Evolutionary conservation across 192 early-diverging fungal genomes (phyloP), one percentile per base, ranked within the genome.

Genomic region (Podila horticola): DNA sequence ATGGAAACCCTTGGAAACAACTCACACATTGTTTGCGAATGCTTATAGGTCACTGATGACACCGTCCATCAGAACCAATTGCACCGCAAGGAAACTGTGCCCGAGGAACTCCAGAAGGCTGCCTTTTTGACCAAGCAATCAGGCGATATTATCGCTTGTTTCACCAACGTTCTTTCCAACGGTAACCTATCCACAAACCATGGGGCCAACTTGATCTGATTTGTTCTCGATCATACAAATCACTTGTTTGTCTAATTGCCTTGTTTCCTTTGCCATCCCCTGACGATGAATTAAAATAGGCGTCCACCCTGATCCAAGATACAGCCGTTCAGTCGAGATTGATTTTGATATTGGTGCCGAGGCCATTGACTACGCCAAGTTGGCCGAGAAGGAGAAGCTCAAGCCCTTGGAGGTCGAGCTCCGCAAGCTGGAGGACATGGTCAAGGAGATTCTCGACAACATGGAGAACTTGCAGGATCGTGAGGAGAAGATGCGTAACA

Each of bases 401-500:
- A 89, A 89, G 76, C 97, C 97, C 28, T 84, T 96, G 76, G 97
- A 98, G 82, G 66, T 93, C n/a, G 97, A 97, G 84, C 79, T 98
- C 28, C 86, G 91, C 59, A 89, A 93, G 61, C 82, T 97, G 58
- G 94, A 96, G 82, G 87, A 88, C 76, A 75, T 93, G 15, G 83
- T 94, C 65, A 86, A 91, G 66, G 93, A 95, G 52, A 89, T 97
- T 67, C 83, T 92, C 36, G 92, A 91, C n/a, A 91, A 97, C 62
- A 93, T 98, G 92, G 92, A 95, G 69, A 89, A 91, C 67, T 76
- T 97, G 62, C 95, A 96, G 85, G 81, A 72, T 38, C 85, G 94
- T 52, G 97, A 98, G 75, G 88, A 86, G 67, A 86, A 88, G 60
- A 91, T 98, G 92, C 87, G 97, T 74, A 90, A 97, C 73, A 92